These are phyloP conservation scores for Rubus parviflorus DNA, from an alignment of 306 rosid species.

Conservation along the genomic window DNA sequence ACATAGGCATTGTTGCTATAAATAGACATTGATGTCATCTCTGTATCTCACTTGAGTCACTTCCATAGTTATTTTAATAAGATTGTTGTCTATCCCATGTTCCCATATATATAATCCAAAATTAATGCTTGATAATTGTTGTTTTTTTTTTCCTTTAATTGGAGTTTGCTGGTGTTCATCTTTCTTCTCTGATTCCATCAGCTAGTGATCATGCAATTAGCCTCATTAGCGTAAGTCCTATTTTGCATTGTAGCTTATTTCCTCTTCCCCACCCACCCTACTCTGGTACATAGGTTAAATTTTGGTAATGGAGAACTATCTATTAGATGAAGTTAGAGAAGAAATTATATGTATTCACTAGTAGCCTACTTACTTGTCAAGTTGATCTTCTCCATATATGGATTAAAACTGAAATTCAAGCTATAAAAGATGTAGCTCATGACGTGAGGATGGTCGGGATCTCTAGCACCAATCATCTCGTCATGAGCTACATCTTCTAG, in stretches of 20 bases:
- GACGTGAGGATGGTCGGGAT: too few relatives aligned
- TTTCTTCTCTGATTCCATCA: constrained; percentile 67
- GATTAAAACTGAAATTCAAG: too few relatives aligned
- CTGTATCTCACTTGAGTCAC: not conserved
- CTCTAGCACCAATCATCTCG: too few relatives aligned
- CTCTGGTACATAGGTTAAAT: too few relatives aligned
- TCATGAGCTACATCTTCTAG: too few relatives aligned
- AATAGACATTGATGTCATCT: not conserved
- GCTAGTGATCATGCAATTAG: constrained; percentile 70
- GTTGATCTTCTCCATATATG: too few relatives aligned
- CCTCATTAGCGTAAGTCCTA: constrained; percentile 69
- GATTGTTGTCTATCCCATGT: not conserved
- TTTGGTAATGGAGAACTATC: not conserved
- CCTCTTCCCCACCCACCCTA: not conserved
- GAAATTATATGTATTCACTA: not conserved
- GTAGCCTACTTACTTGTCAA: not conserved
- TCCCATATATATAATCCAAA: too few relatives aligned
- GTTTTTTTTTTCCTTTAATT: constrained; percentile 12
- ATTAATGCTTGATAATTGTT: too few relatives aligned
- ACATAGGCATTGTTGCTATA: not conserved
- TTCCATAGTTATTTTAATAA: not conserved
- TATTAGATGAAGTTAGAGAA: not conserved
- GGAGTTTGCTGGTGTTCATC: constrained; percentile 77
- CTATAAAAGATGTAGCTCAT: too few relatives aligned
- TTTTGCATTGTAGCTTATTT: not conserved